Evolutionary conservation across 2,329 filamentous ascomycete genomes (phyloP).

Genomic region (Apiospora phragmitis): DNA sequence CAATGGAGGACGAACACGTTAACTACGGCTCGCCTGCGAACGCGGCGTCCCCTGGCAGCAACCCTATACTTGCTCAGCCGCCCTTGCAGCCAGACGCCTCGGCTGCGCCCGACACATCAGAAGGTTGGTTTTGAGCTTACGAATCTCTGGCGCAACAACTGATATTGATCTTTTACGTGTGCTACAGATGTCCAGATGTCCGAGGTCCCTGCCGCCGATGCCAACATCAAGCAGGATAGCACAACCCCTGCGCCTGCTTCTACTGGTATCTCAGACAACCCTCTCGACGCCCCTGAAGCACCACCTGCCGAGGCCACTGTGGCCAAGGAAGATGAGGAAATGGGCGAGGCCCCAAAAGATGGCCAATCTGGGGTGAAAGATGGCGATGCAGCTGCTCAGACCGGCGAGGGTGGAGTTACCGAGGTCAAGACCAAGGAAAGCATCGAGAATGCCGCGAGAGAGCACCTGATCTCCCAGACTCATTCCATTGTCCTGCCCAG

Average conservation of each 20-base stretch:
- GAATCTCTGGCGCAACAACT: not conserved
- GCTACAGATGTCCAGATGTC: conserved; percentile 64
- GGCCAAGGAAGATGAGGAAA: conserved; percentile 73
- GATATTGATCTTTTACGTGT: conserved; percentile 22
- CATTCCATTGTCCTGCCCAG: conserved; percentile 96
- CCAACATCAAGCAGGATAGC: conserved; percentile 61
- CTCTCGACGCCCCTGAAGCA: conserved; percentile 68
- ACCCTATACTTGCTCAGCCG: conserved; percentile 57
- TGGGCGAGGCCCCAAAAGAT: conserved; percentile 65
- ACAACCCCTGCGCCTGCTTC: conserved; percentile 52
- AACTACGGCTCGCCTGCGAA: conserved; percentile 59
- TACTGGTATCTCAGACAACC: conserved; percentile 57
- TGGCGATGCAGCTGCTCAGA: conserved; percentile 45
- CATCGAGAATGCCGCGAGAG: conserved; percentile 82
- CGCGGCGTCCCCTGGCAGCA: conserved; percentile 56
- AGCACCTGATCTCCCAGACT: conserved; percentile 89
- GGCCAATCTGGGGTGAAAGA: conserved; percentile 41
- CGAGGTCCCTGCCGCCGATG: conserved; percentile 48
- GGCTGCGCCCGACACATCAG: conserved; percentile 36
- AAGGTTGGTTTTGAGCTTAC: conserved; percentile 44
- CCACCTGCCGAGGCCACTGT: conserved; percentile 62
- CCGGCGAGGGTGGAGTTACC: conserved; percentile 49
- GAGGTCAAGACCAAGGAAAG: conserved; percentile 75
- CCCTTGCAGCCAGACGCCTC: conserved; percentile 47
- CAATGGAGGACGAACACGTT: conserved; percentile 59